phyloP scores from a whole-genome alignment of 2,329 filamentous ascomycete genomes.

The Venturia asperata region DNA sequence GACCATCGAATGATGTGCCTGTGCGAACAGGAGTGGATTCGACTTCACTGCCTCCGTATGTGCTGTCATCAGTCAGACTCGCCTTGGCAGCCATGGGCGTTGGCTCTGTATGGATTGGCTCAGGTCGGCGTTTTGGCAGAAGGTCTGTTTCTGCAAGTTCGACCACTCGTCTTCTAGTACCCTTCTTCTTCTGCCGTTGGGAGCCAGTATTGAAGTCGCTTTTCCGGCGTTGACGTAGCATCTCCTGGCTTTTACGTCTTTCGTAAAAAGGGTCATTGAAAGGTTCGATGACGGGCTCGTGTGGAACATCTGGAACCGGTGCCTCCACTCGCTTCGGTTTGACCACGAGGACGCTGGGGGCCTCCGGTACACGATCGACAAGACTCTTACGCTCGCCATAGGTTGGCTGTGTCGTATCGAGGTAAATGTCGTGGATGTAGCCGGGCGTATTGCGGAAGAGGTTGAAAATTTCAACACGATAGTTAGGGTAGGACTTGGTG shows the following conservation, averaged over 20 bases:
- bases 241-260: constrained; percentile 16
- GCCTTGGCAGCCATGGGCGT: constrained; percentile 20
- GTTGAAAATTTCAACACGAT: constrained; percentile 90
- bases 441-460: constrained; percentile 85
- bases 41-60: constrained; percentile 27
- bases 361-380: constrained; percentile 71
- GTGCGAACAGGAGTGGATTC: constrained; percentile 23
- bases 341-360: constrained; percentile 68
- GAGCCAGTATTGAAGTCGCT: constrained; percentile 23
- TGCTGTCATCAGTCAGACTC: constrained; percentile 21
- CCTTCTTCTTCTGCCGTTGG: constrained; percentile 46
- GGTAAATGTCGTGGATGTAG: constrained; percentile 81
- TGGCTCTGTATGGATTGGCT: constrained; percentile 25
- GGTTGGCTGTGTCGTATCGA: constrained; percentile 77
- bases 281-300: constrained; percentile 13
- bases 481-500: constrained; percentile 74
- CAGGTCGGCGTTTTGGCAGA: constrained; percentile 28
- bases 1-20: not conserved
- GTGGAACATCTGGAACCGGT: constrained; percentile 50
- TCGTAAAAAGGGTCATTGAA: constrained; percentile 18
- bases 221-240: constrained; percentile 24
- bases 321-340: constrained; percentile 57
- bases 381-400: constrained; percentile 80
- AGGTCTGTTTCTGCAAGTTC: constrained; percentile 47
- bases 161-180: constrained; percentile 50